A percentile compares a stretch with the other conserved stretches of the same genome.
Evolutionary conservation across 345 rosid genomes (phyloP).

Genomic region (Cardiospermum halicacabum): DNA sequence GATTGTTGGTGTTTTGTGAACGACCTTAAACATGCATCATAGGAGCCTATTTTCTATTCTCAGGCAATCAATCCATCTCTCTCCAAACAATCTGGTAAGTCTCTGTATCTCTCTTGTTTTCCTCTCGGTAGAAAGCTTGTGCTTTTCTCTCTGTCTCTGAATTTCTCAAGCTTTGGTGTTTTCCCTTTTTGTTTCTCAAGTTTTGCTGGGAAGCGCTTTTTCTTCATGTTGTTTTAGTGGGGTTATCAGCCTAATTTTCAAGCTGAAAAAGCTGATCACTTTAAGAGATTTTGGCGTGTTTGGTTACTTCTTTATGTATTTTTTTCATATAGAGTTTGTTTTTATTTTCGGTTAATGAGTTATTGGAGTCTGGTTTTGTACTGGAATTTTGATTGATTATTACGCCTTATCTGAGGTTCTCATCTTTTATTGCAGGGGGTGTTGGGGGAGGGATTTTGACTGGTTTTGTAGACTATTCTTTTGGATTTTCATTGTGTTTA

Average conservation of each 20-base stretch:
- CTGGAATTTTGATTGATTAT: slow-evolving; percentile 5
- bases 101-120: too few relatives aligned
- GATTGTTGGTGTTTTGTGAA: too few relatives aligned
- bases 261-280: slow-evolving; percentile 26
- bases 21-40: too few relatives aligned
- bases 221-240: too few relatives aligned
- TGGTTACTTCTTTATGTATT: slow-evolving; percentile 6
- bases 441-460: slow-evolving; percentile 16
- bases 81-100: too few relatives aligned
- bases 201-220: too few relatives aligned
- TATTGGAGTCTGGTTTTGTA: slow-evolving; percentile 2
- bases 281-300: slow-evolving; percentile 13
- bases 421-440: slow-evolving; percentile 12
- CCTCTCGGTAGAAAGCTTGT: too few relatives aligned
- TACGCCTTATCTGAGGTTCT: neutral
- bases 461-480: neutral
- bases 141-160: too few relatives aligned
- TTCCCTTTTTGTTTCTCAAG: too few relatives aligned
- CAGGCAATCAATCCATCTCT: too few relatives aligned
- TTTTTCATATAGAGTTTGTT: neutral
- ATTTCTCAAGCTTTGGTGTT: too few relatives aligned
- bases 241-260: slow-evolving; percentile 17
- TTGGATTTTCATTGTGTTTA: slow-evolving; percentile 14
- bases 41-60: too few relatives aligned
- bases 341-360: neutral